Conservation (phyloP, 2,329 filamentous ascomycete genomes). For the Aspergillus hortae region DNA sequence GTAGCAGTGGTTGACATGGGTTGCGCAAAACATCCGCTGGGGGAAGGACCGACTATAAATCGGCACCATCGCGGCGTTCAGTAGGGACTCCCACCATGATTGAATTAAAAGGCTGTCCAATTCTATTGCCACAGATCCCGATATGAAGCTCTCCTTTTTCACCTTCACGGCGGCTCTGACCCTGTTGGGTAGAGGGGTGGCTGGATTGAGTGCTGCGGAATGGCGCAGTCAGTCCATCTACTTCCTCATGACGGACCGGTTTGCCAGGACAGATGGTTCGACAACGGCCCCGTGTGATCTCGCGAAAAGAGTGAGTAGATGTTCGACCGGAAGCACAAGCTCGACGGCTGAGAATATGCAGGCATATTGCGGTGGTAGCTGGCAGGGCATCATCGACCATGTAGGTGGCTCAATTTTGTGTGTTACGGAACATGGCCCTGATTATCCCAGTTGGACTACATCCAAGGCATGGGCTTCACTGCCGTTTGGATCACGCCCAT, state of each 20-base stretch:
- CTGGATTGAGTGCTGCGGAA: conserved; percentile 31
- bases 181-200: conserved; percentile 5
- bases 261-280: conserved; percentile 38
- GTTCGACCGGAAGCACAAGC: not conserved
- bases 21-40: too few species aligned
- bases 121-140: too few species aligned
- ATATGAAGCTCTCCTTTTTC: too few species aligned
- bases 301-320: conserved; percentile 13
- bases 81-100: too few species aligned
- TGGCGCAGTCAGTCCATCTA: conserved; percentile 46
- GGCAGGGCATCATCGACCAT: conserved; percentile 46
- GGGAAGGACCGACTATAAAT: too few species aligned
- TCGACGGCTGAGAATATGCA: not conserved
- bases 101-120: too few species aligned
- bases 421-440: too few species aligned
- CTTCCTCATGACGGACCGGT: conserved; percentile 46
- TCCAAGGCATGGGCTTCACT: conserved; percentile 47
- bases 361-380: conserved; percentile 49
- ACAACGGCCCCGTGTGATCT: conserved; percentile 31
- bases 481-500: conserved; percentile 50
- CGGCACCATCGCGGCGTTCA: too few species aligned
- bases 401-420: not conserved
- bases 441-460: conserved; percentile 44
- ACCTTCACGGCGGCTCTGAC: too few species aligned
- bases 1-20: too few species aligned